Percentiles rank a stretch among this genome's conserved stretches.
phyloP scores from a whole-genome alignment of 208 protist genomes.

The Wallacemonas sp. region DNA sequence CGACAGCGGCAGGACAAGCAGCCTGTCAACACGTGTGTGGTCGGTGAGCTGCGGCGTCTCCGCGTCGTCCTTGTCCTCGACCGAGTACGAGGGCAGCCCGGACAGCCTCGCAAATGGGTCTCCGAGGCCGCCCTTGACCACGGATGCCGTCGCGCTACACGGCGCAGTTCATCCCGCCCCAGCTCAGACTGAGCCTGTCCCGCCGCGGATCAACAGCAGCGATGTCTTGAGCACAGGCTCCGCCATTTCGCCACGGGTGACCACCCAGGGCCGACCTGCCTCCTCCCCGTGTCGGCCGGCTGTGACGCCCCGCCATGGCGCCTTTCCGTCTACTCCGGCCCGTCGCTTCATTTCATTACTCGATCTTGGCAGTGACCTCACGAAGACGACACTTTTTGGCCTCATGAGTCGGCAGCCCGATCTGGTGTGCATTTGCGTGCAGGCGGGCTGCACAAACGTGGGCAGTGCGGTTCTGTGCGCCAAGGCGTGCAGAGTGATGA shows the following conservation, averaged over 20 bases:
- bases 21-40: conserved; percentile 92
- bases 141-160: too few species aligned
- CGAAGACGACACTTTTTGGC: conserved; percentile 87
- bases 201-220: too few species aligned
- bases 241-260: too few species aligned
- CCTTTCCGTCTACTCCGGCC: conserved; percentile 10
- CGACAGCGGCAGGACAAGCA: conserved; percentile 92
- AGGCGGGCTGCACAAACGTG: conserved; percentile 39
- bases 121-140: neutral
- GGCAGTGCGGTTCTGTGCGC: conserved; percentile 75
- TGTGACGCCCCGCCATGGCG: too few species aligned
- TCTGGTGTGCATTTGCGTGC: conserved; percentile 83
- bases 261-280: too few species aligned
- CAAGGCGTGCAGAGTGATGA: conserved; percentile 91
- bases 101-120: neutral
- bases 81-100: neutral
- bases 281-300: conserved; percentile 5
- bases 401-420: conserved; percentile 93
- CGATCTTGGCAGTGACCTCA: conserved; percentile 80
- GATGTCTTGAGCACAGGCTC: too few species aligned
- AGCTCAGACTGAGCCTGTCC: too few species aligned
- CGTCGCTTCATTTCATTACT: conserved; percentile 53
- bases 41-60: conserved; percentile 27
- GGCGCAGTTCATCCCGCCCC: too few species aligned
- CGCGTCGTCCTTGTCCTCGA: neutral